Evolutionary conservation across 2,329 filamentous ascomycete species (phyloP).

Genomic region (Eutypella sp.): DNA sequence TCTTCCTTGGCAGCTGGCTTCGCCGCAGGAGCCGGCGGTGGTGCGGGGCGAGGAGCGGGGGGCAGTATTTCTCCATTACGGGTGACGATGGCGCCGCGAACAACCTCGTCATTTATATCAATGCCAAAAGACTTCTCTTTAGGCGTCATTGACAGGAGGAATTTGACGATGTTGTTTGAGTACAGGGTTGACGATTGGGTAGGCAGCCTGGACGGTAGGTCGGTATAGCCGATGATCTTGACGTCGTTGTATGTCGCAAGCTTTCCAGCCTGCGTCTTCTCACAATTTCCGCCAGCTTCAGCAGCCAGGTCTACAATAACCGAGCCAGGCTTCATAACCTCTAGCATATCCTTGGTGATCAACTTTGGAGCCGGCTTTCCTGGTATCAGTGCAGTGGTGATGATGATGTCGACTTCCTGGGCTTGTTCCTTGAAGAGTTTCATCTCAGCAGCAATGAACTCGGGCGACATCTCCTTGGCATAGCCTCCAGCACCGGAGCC

Average conservation of each 20-base stretch:
- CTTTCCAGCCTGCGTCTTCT: constrained; percentile 71
- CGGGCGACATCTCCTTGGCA: constrained; percentile 90
- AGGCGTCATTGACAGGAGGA: constrained; percentile 75
- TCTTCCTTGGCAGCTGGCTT: constrained; percentile 38
- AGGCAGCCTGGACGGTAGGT: constrained; percentile 78
- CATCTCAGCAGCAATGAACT: constrained; percentile 91
- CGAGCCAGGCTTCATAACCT: constrained; percentile 84
- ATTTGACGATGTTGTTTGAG: constrained; percentile 91
- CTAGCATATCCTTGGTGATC: constrained; percentile 74
- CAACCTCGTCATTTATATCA: constrained; percentile 78
- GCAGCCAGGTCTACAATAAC: constrained; percentile 85
- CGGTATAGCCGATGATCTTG: constrained; percentile 83
- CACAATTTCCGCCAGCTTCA: constrained; percentile 84
- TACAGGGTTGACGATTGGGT: constrained; percentile 88
- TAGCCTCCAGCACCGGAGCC: constrained; percentile 82
- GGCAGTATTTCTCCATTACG: constrained; percentile 72
- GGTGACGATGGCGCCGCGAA: constrained; percentile 79
- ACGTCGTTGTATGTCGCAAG: constrained; percentile 69
- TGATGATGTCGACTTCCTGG: constrained; percentile 83
- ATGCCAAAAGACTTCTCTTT: constrained; percentile 75
- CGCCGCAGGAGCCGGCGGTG: constrained; percentile 46
- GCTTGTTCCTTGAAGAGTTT: constrained; percentile 85
- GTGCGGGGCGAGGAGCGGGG: constrained; percentile 63
- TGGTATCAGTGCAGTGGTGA: constrained; percentile 88
- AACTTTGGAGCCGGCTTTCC: constrained; percentile 78